These are phyloP conservation scores for Mycena citricolor DNA, from an alignment of 1,284 basidiomycete genomes.

Conservation along the genomic window DNA sequence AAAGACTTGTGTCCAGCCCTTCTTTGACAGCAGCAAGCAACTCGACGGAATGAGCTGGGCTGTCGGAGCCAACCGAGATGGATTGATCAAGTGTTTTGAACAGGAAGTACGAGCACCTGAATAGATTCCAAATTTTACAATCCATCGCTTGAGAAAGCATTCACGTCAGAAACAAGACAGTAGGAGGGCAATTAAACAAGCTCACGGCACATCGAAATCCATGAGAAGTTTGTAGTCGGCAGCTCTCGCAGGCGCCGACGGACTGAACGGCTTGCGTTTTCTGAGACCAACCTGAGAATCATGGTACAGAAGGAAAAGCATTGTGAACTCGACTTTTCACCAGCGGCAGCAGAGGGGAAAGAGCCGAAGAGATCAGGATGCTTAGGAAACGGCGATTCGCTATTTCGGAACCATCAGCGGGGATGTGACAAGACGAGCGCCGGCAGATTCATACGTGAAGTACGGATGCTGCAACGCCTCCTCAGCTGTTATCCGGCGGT, in stretches of 20 bases:
- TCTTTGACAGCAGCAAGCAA: constrained; percentile 36
- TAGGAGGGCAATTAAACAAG: too few relatives aligned
- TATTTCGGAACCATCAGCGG: too few relatives aligned
- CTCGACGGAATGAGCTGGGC: constrained; percentile 29
- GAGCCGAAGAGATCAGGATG: constrained; percentile 97
- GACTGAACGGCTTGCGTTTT: constrained; percentile 74
- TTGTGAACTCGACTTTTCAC: constrained; percentile 76
- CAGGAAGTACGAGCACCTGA: constrained; percentile 34
- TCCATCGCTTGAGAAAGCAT: too few relatives aligned
- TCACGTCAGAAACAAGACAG: too few relatives aligned
- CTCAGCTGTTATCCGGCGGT: constrained; percentile 79
- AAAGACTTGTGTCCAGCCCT: constrained; percentile 69
- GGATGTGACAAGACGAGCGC: not conserved
- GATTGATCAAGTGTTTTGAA: constrained; percentile 59
- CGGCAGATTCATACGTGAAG: constrained; percentile 72
- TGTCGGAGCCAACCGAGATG: constrained; percentile 39
- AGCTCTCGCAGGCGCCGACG: constrained; percentile 68
- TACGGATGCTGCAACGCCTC: constrained; percentile 91
- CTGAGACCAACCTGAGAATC: constrained; percentile 39
- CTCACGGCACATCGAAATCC: constrained; percentile 39
- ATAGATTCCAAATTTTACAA: too few relatives aligned
- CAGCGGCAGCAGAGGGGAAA: constrained; percentile 95
- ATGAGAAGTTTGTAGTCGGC: constrained; percentile 62
- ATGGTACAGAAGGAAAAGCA: not conserved
- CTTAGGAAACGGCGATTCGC: constrained; percentile 92